phyloP scores from a whole-genome alignment of 768 basidiomycete species.

The Lentinula raphanica region DNA sequence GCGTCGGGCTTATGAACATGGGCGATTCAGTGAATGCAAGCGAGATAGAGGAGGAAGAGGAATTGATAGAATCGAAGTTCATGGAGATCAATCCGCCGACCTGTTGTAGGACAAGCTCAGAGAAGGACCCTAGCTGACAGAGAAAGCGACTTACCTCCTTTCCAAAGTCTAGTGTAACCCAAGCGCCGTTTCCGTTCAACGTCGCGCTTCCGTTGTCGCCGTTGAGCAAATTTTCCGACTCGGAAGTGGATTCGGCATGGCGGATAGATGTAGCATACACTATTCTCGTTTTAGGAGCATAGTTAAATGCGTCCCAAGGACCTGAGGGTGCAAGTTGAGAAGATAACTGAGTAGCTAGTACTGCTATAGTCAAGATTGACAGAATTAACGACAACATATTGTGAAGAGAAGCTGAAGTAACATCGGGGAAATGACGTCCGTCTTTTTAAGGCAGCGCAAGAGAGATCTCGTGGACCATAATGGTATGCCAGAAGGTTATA shows the following conservation, averaged over 20 bases:
- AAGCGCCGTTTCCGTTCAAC: slow-evolving; percentile 34
- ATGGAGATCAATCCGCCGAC: slow-evolving; percentile 51
- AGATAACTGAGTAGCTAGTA: neutral
- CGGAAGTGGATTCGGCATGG: slow-evolving; percentile 25
- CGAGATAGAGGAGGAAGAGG: slow-evolving; percentile 32
- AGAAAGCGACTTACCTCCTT: slow-evolving; percentile 33
- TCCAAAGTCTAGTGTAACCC: slow-evolving; percentile 52
- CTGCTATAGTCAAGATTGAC: neutral
- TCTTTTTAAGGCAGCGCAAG: neutral
- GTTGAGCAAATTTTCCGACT: slow-evolving; percentile 27
- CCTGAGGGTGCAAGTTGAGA: slow-evolving; percentile 34
- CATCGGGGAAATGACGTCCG: neutral
- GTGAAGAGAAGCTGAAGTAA: neutral
- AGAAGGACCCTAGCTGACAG: neutral
- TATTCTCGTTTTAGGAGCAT: slow-evolving; percentile 40
- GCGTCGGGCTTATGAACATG: slow-evolving; percentile 43
- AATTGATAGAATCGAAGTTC: slow-evolving; percentile 30
- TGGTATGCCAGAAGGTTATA: neutral
- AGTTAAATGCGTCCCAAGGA: slow-evolving; percentile 51
- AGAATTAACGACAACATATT: neutral
- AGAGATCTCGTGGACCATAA: neutral
- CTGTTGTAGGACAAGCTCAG: slow-evolving; percentile 19
- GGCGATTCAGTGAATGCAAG: slow-evolving; percentile 59
- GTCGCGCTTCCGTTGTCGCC: slow-evolving; percentile 30
- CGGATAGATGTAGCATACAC: slow-evolving; percentile 40